Evolutionary conservation across 805 yeast species (phyloP), one percentile per base, ranked within the genome.

Genomic region (Cyberlindnera meyerae): DNA sequence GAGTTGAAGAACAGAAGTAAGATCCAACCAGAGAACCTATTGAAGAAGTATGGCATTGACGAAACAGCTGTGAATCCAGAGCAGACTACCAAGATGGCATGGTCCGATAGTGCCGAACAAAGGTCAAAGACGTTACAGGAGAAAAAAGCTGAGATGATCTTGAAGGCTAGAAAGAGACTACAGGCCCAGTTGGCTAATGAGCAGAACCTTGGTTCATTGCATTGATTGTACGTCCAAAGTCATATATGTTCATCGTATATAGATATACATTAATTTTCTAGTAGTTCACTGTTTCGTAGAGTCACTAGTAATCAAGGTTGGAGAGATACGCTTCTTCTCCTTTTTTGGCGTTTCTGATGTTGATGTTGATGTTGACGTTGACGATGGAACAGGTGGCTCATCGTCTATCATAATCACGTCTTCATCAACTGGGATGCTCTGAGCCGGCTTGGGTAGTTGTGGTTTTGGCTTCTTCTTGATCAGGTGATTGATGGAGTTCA

Each of bases 81-180:
- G 12, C 26, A 36, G 8, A 27, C 44, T 26, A 33, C 21, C 8
- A 58, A 56, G 31, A 44, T 36, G 40, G 52, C 55, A 35, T 66
- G 81, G 81, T 53, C 66, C 40, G 50, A 55, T 43, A 54, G 63
- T 24, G 62, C 69, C 24, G 65, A 61, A 31, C 66, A 62, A 42
- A 66, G 78, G 37, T 66, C 68, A 33, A 54, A 52, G 34, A 61
- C 61, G 24, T 61, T 77, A 36, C 66, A 66, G 29, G 63, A 63
- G 36, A 76, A 72, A 57, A 73, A 72, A 37, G 68, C 70, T 38
- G 72, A 72, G 33, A 70, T 82, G 79, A 69, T 82, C 28, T 55
- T 74, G 53, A 65, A 68, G 38, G 86, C 88, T 1, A 71, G 88
- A 47, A 60, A 66, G 47, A 71, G 80, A 54, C 63, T 86, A 57